Evolutionary conservation across 768 basidiomycete genomes (phyloP), one percentile per base, ranked within the genome.

Genomic region (Panaeolus cyanescens): DNA sequence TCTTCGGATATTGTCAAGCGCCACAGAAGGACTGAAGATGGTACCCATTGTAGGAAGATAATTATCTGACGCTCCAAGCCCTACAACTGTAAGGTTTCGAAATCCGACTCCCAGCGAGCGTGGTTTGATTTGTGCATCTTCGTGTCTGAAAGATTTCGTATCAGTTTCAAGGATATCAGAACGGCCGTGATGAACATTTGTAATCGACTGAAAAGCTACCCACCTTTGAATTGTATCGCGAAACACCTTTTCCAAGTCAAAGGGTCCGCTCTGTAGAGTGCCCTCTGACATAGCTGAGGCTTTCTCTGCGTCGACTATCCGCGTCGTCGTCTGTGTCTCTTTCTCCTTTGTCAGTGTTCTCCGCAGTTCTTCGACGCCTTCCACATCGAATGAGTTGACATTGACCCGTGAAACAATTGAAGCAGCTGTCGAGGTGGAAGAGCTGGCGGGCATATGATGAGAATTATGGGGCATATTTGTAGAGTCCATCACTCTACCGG

Each of bases 91-190:
- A n/a, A 91, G 79, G 32, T 85, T 73, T 57, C 83, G 69, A 62
- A 91, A 90, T 40, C 79, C 63, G 10, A 91, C 86, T 0, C 89
- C 89, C 3, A 90, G 81, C 55, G 84, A 77, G 22, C 88, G 80
- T 1, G 72, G 59, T 63, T 79, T 79, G 62, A 86, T 81, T 17
- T 80, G 78, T 0, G 79, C 76, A 61, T 83, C 78, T 5, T 78
- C 78, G 25, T 71, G 76, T 63, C 87, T 88, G n/a, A n/a, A n/a
- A n/a, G n/a, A n/a, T n/a, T n/a, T n/a, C n/a, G n/a, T n/a, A n/a
- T n/a, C n/a, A n/a, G n/a, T n/a, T n/a, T n/a, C n/a, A n/a, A n/a
- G n/a, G n/a, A n/a, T n/a, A n/a, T n/a, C n/a, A n/a, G n/a, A n/a
- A n/a, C n/a, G n/a, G n/a, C n/a, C n/a, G n/a, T n/a, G n/a, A n/a